These are phyloP conservation scores for Ophiosphaerella herpotricha DNA, from an alignment of 2,329 filamentous ascomycete genomes.

Conservation along the genomic window DNA sequence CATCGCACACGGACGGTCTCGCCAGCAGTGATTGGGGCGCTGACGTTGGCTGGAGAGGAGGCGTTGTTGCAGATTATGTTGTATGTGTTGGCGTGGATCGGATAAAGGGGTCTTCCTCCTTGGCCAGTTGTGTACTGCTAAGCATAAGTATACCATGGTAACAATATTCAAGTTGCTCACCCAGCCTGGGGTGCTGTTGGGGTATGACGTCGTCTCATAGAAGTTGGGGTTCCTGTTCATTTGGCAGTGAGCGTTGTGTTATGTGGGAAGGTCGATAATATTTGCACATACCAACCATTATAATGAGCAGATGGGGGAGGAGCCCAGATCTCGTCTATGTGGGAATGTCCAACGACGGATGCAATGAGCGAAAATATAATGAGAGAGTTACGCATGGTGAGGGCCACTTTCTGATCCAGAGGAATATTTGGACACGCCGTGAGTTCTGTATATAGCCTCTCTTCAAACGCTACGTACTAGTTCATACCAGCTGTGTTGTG, in stretches of 20 bases:
- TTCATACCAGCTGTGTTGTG: too few species aligned
- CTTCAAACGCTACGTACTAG: too few species aligned
- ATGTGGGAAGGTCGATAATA: neutral
- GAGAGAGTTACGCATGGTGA: neutral
- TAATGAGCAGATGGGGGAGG: slow-evolving; percentile 15
- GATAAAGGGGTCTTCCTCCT: slow-evolving; percentile 31
- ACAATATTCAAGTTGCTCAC: neutral
- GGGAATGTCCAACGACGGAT: slow-evolving; percentile 15
- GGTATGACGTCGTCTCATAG: slow-evolving; percentile 11
- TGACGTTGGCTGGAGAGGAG: slow-evolving; percentile 23
- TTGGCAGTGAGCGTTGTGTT: neutral
- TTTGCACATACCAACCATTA: slow-evolving; percentile 10
- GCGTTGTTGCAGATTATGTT: slow-evolving; percentile 37
- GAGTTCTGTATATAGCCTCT: too few species aligned
- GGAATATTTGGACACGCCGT: neutral
- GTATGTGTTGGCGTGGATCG: slow-evolving; percentile 17
- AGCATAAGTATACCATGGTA: neutral
- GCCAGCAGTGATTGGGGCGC: slow-evolving; percentile 23
- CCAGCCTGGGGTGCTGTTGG: slow-evolving; percentile 22
- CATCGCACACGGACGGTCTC: slow-evolving; percentile 16
- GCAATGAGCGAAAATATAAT: neutral
- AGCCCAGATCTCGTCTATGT: slow-evolving; percentile 20
- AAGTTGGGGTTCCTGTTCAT: slow-evolving; percentile 16
- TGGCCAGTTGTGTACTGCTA: slow-evolving; percentile 19
- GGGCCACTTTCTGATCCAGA: neutral